Conservation (phyloP, 371 early-diverging fungal genomes). For the Syncephalis fuscata region DNA sequence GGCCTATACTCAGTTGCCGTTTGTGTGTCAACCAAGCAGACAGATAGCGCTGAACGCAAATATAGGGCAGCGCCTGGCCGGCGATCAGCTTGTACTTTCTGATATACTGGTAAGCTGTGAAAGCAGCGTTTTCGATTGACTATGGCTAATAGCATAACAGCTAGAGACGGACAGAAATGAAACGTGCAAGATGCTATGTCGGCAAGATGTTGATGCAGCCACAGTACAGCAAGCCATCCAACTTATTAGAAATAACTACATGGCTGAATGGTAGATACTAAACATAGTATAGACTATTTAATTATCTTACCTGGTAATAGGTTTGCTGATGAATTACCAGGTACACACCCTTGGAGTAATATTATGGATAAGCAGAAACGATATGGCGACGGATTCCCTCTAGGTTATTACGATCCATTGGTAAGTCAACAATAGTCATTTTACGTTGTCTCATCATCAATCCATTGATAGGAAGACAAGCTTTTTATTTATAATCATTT, state of each 20-base stretch:
- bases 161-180: conserved; percentile 20
- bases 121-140: neutral
- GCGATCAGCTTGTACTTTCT: conserved; percentile 53
- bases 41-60: conserved; percentile 33
- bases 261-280: conserved; percentile 23
- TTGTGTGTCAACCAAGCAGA: conserved; percentile 44
- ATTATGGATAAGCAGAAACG: conserved; percentile 11
- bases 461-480: conserved; percentile 10
- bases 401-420: conserved; percentile 20
- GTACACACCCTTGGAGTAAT: conserved; percentile 21
- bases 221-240: conserved; percentile 22
- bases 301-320: conserved; percentile 6
- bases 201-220: conserved; percentile 12
- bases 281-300: neutral
- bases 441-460: neutral
- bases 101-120: conserved; percentile 24
- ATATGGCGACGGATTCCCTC: conserved; percentile 31
- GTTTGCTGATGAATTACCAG: conserved; percentile 45
- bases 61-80: conserved; percentile 63
- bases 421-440: neutral
- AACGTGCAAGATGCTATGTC: conserved; percentile 26
- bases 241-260: conserved; percentile 29
- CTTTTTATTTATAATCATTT: conserved; percentile 38
- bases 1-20: conserved; percentile 45
- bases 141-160: conserved; percentile 11